Base-by-base conservation (phyloP, 1,139 yeast genomes). In the Pichia sp. region DNA sequence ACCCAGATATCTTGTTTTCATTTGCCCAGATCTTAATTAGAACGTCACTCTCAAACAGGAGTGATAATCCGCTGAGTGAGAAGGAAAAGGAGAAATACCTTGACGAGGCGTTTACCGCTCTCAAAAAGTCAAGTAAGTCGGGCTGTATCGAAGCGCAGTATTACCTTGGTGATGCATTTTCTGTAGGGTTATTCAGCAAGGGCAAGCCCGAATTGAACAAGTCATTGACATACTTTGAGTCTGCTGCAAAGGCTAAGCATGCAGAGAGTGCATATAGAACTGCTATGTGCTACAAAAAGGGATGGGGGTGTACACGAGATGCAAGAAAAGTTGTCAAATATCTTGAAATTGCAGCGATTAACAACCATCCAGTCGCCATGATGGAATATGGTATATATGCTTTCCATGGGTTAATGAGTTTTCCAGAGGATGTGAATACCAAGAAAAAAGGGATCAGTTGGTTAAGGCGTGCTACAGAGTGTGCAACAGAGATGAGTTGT, bases 311-410 rank as follows among this genome's bases (percentile, higher is more conserved):
- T 6, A 84, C 90, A 16, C 80, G 95, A 64, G 97, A 93, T 69
- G 84, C 96, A 0, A 79, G 96, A 56, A 85, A 90, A 64, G 93
- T 96, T 1, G 74, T 90, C 11, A 95, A 89, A 61, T 90, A 85
- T 69, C 74, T 90, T 59, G 86, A 88, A 66, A 85, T 85, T 70
- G 96, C 98, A 0, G 96, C 98, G 0, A 79, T 92, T 32, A 86
- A 87, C 66, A 89, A 89, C 66, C 99, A 93, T 68, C 90, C 97
- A 0, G 93, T 96, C 13, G 97, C 98, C 5, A 90, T 92, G 96
- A 87, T 87, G 72, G 87, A 92, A 66, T 76, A 90, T 59, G 98
- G 98, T 6, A 77, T 89, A 50, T 90, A 92, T 60, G 86, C 90
- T 44, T 93, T 87, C 68, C 82, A 89, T 66, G 84, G 90, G 8